Evolutionary conservation across 2,329 filamentous ascomycete genomes (phyloP), one percentile per base, ranked within the genome.

Genomic region (Daldinia eschscholtzii): DNA sequence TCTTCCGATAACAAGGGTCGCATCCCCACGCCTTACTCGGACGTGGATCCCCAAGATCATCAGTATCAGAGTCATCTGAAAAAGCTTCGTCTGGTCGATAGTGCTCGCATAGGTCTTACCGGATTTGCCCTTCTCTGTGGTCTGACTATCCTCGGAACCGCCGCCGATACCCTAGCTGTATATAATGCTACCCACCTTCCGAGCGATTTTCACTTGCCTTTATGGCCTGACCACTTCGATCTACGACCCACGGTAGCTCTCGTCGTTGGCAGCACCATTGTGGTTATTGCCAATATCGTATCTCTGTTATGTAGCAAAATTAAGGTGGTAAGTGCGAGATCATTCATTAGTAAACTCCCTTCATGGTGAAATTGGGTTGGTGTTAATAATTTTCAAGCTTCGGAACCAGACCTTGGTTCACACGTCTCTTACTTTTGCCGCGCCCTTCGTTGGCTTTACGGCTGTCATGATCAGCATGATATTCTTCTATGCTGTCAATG

Each of bases 221-320:
- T 90, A 56, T 91, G 88, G 88, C 88, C 88, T 0, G 78, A 81
- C 13, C 78, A 84, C 33, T 87, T 90, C 74, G 84, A 90, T 75
- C 75, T 88, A 37, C 82, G 86, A 55, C 88, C 88, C 2, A 87
- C 86, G 2, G 79, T 86, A 33, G 85, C 87, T 7, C 80, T 89
- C 28, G 82, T 89, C 18, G 82, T 81, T 28, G 85, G 85, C 41
- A 83, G 87, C 57, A 77, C 80, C 37, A 78, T 90, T 52, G 81
- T 89, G 7, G 76, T 85, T 6, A 61, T 86, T 6, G 77, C 82
- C 67, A 89, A 85, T 73, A 73, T 81, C 2, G 72, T 84, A 9
- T 85, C 85, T 5, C 76, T 90, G 57, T 70, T 83, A 15, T 81
- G 80, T 61, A 83, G 83, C 79, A 86, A 86, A 71, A 79, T 85